Base-by-base conservation (phyloP, 208 protist genomes). In the Zelonia costaricensis region DNA sequence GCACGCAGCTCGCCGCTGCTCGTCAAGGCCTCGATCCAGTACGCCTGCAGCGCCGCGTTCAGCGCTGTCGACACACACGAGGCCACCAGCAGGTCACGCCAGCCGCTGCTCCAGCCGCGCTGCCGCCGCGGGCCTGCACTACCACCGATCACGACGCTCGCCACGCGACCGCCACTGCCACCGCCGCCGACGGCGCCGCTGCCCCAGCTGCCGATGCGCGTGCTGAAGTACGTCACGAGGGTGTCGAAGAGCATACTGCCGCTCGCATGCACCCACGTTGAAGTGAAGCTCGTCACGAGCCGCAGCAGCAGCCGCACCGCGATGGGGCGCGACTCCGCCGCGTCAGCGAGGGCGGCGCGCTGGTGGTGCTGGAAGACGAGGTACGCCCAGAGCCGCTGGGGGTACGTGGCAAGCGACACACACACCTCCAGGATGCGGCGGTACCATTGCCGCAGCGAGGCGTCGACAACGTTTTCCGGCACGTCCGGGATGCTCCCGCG, bases 191-290 rank as follows among this genome's bases (percentile, higher is more conserved):
- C 40, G 27, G 47, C 51, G 38, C 56, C 43, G 33, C 13, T 45
- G 25, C 64, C 36, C 49, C 55, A 58, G 33, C 46, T 58, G 31
- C 56, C 48, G 4, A 71, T 25, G 35, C 56, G 65, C n/a, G 65
- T 63, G 28, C 49, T 58, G n/a, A 71, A 40, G 38, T 71, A 71
- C 12, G 65, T 71, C 30, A 71, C 57, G 16, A 60, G 9, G 40
- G 65, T 71, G 65, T 71, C 57, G 39, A 63, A 71, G 6, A 71
- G 53, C 65, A 71, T 71, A 48, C 27, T 40, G 22, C 65, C 48
- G 35, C 57, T 71, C 22, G 65, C 65, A 33, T 71, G 65, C 40
- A 71, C 47, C 65, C 65, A 71, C 4, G 38, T 71, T 9, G 65
- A 60, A 33, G 65, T 71, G 40, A 71, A 71, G 40, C 65, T 71